Base-by-base conservation (phyloP, 176 grass and related monocot genomes). In the Alloteropsis semialata region DNA sequence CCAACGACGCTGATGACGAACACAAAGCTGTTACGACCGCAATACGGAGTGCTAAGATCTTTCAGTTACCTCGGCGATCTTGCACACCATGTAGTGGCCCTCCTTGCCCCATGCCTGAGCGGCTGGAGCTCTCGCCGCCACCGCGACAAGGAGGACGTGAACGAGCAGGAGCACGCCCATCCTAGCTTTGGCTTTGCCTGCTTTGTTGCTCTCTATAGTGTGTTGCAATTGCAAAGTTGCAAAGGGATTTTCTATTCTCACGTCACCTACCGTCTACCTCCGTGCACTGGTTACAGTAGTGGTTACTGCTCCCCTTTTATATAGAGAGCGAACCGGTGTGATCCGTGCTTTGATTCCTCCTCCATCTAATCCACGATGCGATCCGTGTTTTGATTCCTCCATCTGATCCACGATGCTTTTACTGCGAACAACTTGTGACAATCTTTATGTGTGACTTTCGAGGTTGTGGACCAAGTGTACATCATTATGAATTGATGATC, bases 61-160 rank as follows among this genome's bases (percentile, higher is more conserved):
- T 30, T 53, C 10, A 13, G 2, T 66, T 62, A 94, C 92, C 60
- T 94, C 80, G 39, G 92, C 89, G 72, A 94, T 89, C 78, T 94
- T 94, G 84, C 92, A 94, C 15, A 84, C 67, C 89, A 94, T 94
- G 86, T 89, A 91, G 79, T 94, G 92, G 1, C 89, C 92, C 51
- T 87, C 76, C 82, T 86, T 86, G 66, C 86, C 84, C 92, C 92
- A 94, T 18, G 84, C 89, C 8, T 82, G 44, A 1, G 81, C 53
- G 7, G 46, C 49, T 1, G 86, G 92, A 43, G 89, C 80, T 0
- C 30, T 30, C 50, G 84, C 73, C 45, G 18, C 68, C 14, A 28
- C 39, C 25, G 53, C 10, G 55, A 77, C n/a, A 24, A 94, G 15
- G 16, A 89, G 9, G 34, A 84, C 30, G 0, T 28, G 55, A 4